phyloP scores from a whole-genome alignment of 2,329 filamentous ascomycete species.

The Acarospora socialis region DNA sequence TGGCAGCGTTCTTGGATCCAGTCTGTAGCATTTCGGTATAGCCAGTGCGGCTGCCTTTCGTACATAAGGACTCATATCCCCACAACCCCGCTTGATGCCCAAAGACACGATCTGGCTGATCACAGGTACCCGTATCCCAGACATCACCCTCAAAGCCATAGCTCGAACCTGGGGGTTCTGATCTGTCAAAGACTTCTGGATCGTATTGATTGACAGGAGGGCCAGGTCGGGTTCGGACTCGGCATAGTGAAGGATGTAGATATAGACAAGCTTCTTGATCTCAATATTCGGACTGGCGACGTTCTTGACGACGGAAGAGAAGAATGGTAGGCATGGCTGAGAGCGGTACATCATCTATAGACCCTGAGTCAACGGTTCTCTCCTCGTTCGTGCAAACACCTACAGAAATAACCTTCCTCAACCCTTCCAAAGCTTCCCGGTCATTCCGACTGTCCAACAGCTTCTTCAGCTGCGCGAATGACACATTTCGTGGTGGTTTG shows the following conservation, averaged over 20 bases:
- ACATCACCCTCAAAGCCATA: constrained; percentile 91
- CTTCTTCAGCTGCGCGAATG: constrained; percentile 80
- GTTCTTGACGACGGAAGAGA: constrained; percentile 97
- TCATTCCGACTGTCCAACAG: constrained; percentile 88
- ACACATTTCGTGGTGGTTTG: constrained; percentile 53
- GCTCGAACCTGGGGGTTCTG: constrained; percentile 79
- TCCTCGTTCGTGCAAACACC: constrained; percentile 10
- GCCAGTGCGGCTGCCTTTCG: constrained; percentile 84
- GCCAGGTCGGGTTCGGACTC: constrained; percentile 92
- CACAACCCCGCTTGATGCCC: constrained; percentile 84
- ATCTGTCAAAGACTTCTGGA: constrained; percentile 93
- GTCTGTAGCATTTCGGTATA: constrained; percentile 86
- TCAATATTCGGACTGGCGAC: constrained; percentile 86
- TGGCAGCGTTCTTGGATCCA: constrained; percentile 74
- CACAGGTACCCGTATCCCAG: constrained; percentile 87
- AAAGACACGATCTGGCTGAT: constrained; percentile 96
- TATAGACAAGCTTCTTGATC: constrained; percentile 97
- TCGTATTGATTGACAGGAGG: constrained; percentile 93
- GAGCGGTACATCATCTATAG: constrained; percentile 84
- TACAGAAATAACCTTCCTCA: constrained; percentile 80
- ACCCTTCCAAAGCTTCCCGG: constrained; percentile 78
- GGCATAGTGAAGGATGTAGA: constrained; percentile 92
- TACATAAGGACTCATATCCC: constrained; percentile 89
- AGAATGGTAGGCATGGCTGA: constrained; percentile 79
- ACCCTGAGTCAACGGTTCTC: constrained; percentile 4